These are phyloP conservation scores for Fraxinus ornus DNA, from an alignment of 305 asterid species.

Conservation along the genomic window DNA sequence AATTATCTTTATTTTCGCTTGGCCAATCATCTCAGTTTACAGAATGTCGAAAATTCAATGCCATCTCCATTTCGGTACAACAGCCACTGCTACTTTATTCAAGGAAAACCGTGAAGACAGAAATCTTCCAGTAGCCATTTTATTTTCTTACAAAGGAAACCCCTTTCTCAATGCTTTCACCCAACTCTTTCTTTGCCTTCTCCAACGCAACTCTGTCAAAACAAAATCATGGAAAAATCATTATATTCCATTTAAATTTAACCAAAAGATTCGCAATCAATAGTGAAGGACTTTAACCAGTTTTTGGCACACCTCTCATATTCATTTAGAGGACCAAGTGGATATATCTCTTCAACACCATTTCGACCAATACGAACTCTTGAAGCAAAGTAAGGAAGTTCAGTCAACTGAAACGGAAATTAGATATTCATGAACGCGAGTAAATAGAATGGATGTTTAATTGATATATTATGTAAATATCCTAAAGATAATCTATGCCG, in stretches of 20 bases:
- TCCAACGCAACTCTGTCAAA: not conserved
- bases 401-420: slow-evolving; percentile 52
- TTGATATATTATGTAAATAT: not conserved
- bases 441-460: not conserved
- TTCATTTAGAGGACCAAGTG: slow-evolving; percentile 63
- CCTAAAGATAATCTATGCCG: not conserved
- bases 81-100: not conserved
- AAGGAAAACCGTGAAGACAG: not conserved
- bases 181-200: slow-evolving; percentile 13
- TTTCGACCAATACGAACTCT: slow-evolving; percentile 75
- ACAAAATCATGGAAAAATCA: not conserved
- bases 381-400: slow-evolving; percentile 90
- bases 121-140: slow-evolving; percentile 2
- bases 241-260: not conserved
- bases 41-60: not conserved
- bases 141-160: slow-evolving; percentile 60
- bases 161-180: slow-evolving; percentile 79
- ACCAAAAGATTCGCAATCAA: not conserved
- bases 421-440: not conserved
- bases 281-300: not conserved
- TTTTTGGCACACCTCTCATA: not conserved
- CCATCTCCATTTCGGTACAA: not conserved
- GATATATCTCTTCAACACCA: slow-evolving; percentile 80
- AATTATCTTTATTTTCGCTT: not conserved
- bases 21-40: not conserved